Evolutionary conservation across 768 basidiomycete species (phyloP).

Genomic region (Macrolepiota fuliginosa): DNA sequence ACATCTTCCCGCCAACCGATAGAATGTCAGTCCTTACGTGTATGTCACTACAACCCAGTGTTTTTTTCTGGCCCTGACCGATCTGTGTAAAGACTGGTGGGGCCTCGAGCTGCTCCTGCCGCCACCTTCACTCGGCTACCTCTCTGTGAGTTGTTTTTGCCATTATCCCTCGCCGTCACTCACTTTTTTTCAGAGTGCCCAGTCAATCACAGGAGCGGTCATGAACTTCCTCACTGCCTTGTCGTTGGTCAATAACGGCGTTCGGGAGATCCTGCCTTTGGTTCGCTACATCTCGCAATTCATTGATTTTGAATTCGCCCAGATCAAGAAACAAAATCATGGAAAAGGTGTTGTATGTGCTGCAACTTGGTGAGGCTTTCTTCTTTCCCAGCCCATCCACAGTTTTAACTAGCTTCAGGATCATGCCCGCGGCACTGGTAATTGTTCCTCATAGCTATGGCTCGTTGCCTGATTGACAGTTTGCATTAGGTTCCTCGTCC

Average conservation of each 20-base stretch:
- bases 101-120: conserved; percentile 80
- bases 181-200: conserved; percentile 39
- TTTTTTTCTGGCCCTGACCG: neutral
- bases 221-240: conserved; percentile 78
- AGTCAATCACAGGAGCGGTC: conserved; percentile 59
- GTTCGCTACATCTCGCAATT: conserved; percentile 81
- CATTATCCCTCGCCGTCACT: no score
- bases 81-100: conserved; percentile 76
- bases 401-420: conserved; percentile 36
- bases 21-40: conserved; percentile 79
- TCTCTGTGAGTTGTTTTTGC: conserved; percentile 43
- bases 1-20: conserved; percentile 71
- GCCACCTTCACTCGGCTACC: conserved; percentile 58
- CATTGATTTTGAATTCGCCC: conserved; percentile 69
- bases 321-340: conserved; percentile 59
- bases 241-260: conserved; percentile 66
- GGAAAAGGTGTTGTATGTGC: conserved; percentile 85
- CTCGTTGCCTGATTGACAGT: neutral
- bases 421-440: conserved; percentile 76
- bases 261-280: conserved; percentile 81
- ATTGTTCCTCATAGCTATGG: neutral
- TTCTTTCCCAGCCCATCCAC: neutral
- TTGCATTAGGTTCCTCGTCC: conserved; percentile 56
- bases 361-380: conserved; percentile 69
- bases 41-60: conserved; percentile 32